Percentiles rank a stretch among this genome's conserved stretches.
These are phyloP conservation scores for Suillus tomentosus DNA, from an alignment of 768 basidiomycete genomes.

Conservation along the genomic window DNA sequence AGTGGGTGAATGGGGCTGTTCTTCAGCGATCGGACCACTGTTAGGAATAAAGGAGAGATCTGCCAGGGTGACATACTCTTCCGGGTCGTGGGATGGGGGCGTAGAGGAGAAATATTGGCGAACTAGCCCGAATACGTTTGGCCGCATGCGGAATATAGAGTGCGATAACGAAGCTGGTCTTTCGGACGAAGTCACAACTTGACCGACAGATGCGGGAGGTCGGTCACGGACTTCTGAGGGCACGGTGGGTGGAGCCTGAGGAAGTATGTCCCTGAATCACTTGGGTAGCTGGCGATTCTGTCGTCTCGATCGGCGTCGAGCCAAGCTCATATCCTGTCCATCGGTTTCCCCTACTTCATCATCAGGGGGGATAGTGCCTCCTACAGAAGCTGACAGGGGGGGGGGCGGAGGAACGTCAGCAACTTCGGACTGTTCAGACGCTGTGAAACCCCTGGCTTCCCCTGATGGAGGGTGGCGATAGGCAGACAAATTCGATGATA, in stretches of 20 bases:
- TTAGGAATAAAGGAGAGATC: not conserved
- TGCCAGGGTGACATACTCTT: not conserved
- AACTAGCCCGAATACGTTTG: not conserved
- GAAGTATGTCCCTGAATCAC: not conserved
- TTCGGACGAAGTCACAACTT: not conserved
- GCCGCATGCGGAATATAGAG: not conserved
- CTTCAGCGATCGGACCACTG: fast-evolving
- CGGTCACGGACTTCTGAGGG: not conserved
- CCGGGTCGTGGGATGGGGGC: not conserved
- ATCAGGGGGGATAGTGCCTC: too few relatives aligned
- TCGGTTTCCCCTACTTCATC: too few relatives aligned
- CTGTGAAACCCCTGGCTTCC: too few relatives aligned
- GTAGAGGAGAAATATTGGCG: not conserved
- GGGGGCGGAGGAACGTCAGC: too few relatives aligned
- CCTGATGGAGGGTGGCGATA: too few relatives aligned
- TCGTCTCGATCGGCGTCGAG: too few relatives aligned
- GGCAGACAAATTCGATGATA: too few relatives aligned
- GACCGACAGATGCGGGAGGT: not conserved
- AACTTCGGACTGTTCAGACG: too few relatives aligned
- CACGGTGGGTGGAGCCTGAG: not conserved
- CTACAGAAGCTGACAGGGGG: too few relatives aligned
- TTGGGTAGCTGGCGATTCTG: not conserved
- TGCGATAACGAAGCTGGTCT: too few relatives aligned
- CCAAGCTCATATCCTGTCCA: too few relatives aligned
- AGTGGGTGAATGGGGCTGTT: not conserved